Evolutionary conservation across 495 filamentous ascomycete genomes (phyloP).

Genomic region (Evansstolkia leycettana): DNA sequence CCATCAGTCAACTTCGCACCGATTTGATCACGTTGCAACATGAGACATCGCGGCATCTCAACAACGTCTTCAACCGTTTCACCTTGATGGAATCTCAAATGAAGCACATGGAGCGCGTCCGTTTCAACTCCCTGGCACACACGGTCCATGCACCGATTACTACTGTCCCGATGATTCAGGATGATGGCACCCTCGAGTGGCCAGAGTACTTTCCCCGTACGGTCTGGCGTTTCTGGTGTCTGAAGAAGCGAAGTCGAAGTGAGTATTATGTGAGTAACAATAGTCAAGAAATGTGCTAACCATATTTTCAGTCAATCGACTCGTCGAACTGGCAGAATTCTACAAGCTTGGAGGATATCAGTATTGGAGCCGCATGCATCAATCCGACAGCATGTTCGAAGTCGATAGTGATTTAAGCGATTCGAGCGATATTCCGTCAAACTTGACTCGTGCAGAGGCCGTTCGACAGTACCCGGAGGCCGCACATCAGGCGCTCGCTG

Average conservation of each 20-base stretch:
- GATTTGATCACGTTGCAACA: conserved; percentile 23
- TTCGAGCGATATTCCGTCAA: conserved; percentile 20
- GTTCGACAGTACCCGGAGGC: conserved; percentile 25
- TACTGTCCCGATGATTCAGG: conserved; percentile 22
- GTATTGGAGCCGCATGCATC: conserved; percentile 26
- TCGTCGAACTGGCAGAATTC: conserved; percentile 30
- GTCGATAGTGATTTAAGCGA: conserved; percentile 28
- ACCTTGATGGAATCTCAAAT: conserved; percentile 10
- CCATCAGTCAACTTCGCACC: conserved; percentile 25
- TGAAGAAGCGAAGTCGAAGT: conserved; percentile 32
- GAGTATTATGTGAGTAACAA: conserved; percentile 10
- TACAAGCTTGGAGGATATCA: conserved; percentile 29
- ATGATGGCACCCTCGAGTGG: conserved; percentile 23
- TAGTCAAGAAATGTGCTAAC: conserved; percentile 4
- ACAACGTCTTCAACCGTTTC: conserved; percentile 14
- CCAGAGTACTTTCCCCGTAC: conserved; percentile 28
- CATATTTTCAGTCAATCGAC: conserved; percentile 19
- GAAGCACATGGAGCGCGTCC: conserved; percentile 21
- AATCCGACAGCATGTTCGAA: conserved; percentile 13
- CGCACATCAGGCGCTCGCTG: conserved; percentile 29
- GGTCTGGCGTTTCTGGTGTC: conserved; percentile 31
- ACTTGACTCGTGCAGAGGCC: conserved; percentile 22
- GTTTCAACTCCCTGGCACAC: conserved; percentile 30
- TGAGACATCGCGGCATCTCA: conserved; percentile 19
- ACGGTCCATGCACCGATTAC: conserved; percentile 26